Evolutionary conservation across 2,329 filamentous ascomycete species (phyloP).

Genomic region (Harringtonia lauricola): DNA sequence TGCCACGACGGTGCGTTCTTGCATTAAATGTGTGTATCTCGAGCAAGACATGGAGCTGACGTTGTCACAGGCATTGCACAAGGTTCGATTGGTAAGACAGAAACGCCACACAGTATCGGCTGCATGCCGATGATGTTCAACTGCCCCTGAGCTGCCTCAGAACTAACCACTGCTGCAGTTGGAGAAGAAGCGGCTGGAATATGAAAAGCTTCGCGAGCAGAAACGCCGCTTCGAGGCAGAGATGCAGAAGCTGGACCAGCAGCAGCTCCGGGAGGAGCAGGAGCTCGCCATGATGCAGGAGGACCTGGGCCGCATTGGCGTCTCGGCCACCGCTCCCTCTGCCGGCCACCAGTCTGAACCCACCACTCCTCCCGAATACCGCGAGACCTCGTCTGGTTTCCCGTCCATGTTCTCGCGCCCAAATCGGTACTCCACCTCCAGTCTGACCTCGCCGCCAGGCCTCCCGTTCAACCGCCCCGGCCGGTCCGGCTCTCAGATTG

Average conservation of each 20-base stretch:
- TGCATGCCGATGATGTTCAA: not conserved
- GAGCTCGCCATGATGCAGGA: constrained; percentile 80
- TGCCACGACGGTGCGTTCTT: constrained; percentile 18
- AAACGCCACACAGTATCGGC: not conserved
- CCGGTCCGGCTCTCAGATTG: constrained; percentile 68
- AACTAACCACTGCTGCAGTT: constrained; percentile 41
- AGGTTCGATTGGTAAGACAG: constrained; percentile 73
- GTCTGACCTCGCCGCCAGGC: constrained; percentile 71
- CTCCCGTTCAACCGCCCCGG: constrained; percentile 56
- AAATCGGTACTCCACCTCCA: constrained; percentile 81
- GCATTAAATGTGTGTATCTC: too few species aligned
- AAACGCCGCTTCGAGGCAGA: constrained; percentile 83
- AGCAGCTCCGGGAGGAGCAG: constrained; percentile 71
- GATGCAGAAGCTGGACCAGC: constrained; percentile 79
- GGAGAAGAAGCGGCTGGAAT: constrained; percentile 87
- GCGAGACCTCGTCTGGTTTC: constrained; percentile 60
- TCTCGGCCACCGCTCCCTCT: constrained; percentile 24
- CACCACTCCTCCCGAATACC: constrained; percentile 90
- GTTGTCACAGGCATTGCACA: constrained; percentile 47
- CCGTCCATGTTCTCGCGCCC: constrained; percentile 71
- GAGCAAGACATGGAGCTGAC: too few species aligned
- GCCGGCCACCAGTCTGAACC: constrained; percentile 83
- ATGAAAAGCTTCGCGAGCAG: constrained; percentile 82
- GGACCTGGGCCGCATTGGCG: constrained; percentile 51
- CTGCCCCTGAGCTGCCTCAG: not conserved